These are phyloP conservation scores for Pseudogymnoascus destructans DNA, from an alignment of 2,329 filamentous ascomycete genomes.

Conservation along the genomic window DNA sequence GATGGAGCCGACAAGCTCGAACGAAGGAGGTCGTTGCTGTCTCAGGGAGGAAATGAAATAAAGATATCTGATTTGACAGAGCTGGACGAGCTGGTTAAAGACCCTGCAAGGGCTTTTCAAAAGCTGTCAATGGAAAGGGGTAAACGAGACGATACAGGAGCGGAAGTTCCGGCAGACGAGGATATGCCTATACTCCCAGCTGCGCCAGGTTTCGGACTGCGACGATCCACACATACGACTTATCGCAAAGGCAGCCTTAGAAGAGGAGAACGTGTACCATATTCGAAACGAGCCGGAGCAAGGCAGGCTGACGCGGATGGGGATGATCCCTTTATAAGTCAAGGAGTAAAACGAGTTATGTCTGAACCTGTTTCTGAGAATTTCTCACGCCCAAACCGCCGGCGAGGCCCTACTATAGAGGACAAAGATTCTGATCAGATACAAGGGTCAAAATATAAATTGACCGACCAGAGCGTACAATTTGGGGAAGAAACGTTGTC, in stretches of 20 bases:
- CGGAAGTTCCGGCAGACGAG: constrained; percentile 34
- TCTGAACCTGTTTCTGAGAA: constrained; percentile 56
- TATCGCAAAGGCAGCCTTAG: constrained; percentile 80
- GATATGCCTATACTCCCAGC: constrained; percentile 81
- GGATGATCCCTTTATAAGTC: constrained; percentile 38
- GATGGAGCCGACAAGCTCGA: constrained; percentile 75
- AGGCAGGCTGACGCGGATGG: constrained; percentile 49
- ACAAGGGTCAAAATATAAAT: neutral
- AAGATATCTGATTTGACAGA: constrained; percentile 46
- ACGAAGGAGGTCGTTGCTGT: constrained; percentile 52
- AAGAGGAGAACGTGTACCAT: constrained; percentile 60
- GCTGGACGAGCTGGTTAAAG: constrained; percentile 70
- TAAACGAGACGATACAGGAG: constrained; percentile 20
- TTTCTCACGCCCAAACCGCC: constrained; percentile 43
- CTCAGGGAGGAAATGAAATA: constrained; percentile 44
- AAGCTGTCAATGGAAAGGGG: constrained; percentile 40
- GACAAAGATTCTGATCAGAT: neutral
- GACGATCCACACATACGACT: constrained; percentile 81
- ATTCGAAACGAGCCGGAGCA: constrained; percentile 57
- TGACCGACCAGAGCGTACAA: neutral
- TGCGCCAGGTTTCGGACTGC: constrained; percentile 61
- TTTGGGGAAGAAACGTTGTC: constrained; percentile 2
- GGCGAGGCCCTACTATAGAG: constrained; percentile 11
- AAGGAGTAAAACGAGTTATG: constrained; percentile 38
- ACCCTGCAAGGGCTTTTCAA: constrained; percentile 59